Evolutionary conservation across 2,329 filamentous ascomycete species (phyloP), one percentile per base, ranked within the genome.

Genomic region (Sclerotinia borealis): DNA sequence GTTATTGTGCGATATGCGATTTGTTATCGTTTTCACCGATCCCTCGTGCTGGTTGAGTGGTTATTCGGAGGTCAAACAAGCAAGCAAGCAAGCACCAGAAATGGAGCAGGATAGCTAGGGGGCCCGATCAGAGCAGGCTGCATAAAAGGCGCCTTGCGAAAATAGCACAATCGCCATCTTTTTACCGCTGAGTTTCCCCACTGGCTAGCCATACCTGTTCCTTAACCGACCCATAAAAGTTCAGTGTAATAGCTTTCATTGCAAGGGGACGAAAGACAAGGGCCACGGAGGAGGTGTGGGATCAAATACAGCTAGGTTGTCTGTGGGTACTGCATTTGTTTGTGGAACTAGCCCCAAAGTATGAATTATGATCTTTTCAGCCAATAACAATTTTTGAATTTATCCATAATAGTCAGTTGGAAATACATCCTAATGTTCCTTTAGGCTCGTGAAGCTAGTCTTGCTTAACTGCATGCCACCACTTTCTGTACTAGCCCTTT

Each of bases 141-240:
- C 69, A 73, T 72, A 64, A 71, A 67, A 50, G 31, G 72, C 72
- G 72, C 72, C 70, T 72, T 67, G 68, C 68, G 67, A 73, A 72
- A 74, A 74, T 73, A 73, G 72, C 66, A 67, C 31, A 58, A 58
- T 58, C 29, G 39, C 54, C 54, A 22, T 58, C 56, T 52, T 34
- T 54, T 60, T 43, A 61, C 54, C 45, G 47, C 50, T 50, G 54
- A 39, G 37, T 49, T 56, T 63, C 61, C 68, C 64, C 62, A 72
- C 60, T 72, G 68, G 56, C 67, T 64, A 59, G 55, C 66, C 66
- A 68, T 63, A 56, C 34, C 47, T 62, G 59, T 52, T 60, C 60
- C 67, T 62, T 66, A 59, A 61, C 61, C 65, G 58, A 29, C 60
- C 55, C 63, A 63, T 45, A 25, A 25, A 45, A 36, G 39, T 10